Evolutionary conservation across 2,329 filamentous ascomycete genomes (phyloP).

Genomic region (Claviceps digitariae): DNA sequence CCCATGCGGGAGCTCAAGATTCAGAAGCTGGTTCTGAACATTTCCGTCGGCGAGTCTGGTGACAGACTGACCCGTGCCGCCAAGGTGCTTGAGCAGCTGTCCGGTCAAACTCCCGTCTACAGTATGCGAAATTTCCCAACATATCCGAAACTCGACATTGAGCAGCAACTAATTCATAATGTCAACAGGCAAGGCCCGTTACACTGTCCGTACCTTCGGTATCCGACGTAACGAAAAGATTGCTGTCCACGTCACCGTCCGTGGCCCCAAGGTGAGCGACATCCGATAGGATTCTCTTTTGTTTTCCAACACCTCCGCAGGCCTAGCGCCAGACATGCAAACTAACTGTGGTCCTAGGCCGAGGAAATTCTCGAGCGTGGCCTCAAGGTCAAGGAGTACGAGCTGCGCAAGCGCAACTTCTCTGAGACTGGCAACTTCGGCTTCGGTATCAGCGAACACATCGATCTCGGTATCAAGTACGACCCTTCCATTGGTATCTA

Average conservation of each 20-base stretch:
- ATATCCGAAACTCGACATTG: not conserved
- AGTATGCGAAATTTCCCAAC: slow-evolving; percentile 40
- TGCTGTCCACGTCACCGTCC: slow-evolving; percentile 97
- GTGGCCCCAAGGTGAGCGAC: slow-evolving; percentile 59
- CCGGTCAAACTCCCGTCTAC: slow-evolving; percentile 99
- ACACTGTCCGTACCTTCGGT: slow-evolving; percentile 99
- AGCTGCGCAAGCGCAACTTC: slow-evolving; percentile 99
- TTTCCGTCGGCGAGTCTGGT: slow-evolving; percentile 99
- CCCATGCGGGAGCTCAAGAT: slow-evolving; percentile 99
- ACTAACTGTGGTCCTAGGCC: slow-evolving; percentile 39
- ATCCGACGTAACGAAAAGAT: slow-evolving; percentile 99
- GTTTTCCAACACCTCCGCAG: not conserved
- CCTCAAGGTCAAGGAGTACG: slow-evolving; percentile 99
- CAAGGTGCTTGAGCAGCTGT: slow-evolving; percentile 99
- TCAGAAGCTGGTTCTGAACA: slow-evolving; percentile 99
- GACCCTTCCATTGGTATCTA: slow-evolving; percentile 97
- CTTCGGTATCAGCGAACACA: slow-evolving; percentile 99
- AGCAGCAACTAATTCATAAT: slow-evolving; percentile 7
- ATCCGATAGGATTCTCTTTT: not conserved
- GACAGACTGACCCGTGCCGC: slow-evolving; percentile 99
- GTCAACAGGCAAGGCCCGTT: slow-evolving; percentile 83
- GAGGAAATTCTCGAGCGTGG: slow-evolving; percentile 99
- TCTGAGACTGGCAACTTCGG: slow-evolving; percentile 99
- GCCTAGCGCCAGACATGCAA: not conserved
- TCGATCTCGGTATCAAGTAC: slow-evolving; percentile 99